A percentile compares a stretch with the other conserved stretches of the same genome.
Evolutionary conservation across 768 basidiomycete species (phyloP).

Genomic region (Brasilioporus rufonigricans): DNA sequence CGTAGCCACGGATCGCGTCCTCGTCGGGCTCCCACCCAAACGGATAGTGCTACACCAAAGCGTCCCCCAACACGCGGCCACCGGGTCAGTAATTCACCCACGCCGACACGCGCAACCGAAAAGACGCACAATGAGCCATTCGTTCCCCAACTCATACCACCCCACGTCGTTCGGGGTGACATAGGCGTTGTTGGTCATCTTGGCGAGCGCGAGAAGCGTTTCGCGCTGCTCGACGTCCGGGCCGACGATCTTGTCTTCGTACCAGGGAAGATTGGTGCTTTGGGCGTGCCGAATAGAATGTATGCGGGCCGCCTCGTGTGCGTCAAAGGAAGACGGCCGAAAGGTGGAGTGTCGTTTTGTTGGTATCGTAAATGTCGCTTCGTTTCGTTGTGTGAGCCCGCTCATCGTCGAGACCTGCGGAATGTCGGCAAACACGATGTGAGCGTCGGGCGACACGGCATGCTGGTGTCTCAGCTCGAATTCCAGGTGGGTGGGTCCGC

Average conservation of each 20-base stretch:
- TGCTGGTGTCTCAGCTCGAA: constrained; percentile 66
- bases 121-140: constrained; percentile 56
- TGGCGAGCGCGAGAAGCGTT: constrained; percentile 79
- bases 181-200: constrained; percentile 96
- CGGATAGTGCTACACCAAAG: constrained; percentile 42
- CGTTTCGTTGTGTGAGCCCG: constrained; percentile 7
- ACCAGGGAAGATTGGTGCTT: constrained; percentile 57
- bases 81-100: neutral
- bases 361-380: constrained; percentile 36
- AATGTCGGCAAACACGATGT: constrained; percentile 56
- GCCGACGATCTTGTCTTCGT: constrained; percentile 65
- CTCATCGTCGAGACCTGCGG: constrained; percentile 12
- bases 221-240: constrained; percentile 79
- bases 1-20: constrained; percentile 88
- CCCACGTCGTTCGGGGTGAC: constrained; percentile 51
- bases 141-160: constrained; percentile 76
- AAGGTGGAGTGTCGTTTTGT: constrained; percentile 40
- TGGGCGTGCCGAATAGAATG: constrained; percentile 48
- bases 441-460: constrained; percentile 46
- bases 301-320: constrained; percentile 41
- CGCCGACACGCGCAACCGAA: too few relatives aligned
- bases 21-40: constrained; percentile 91
- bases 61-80: too few relatives aligned
- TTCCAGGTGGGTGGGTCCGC: constrained; percentile 25
- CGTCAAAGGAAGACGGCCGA: constrained; percentile 47